These are phyloP conservation scores for Sisymbrium altissimum DNA, from an alignment of 345 rosid species.

Conservation along the genomic window DNA sequence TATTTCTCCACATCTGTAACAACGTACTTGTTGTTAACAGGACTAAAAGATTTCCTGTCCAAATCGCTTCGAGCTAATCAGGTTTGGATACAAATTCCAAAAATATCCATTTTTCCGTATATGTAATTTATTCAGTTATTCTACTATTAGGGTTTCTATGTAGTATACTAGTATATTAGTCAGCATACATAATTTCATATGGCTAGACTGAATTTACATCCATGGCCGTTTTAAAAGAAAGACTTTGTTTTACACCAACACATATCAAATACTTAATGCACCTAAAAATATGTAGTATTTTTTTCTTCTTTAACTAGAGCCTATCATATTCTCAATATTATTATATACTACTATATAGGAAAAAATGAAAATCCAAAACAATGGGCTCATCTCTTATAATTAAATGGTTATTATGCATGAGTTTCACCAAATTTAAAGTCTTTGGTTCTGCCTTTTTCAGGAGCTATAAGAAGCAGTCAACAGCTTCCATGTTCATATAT, in stretches of 20 bases:
- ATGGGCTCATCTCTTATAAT: background rate
- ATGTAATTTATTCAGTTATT: background rate
- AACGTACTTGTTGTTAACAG: background rate
- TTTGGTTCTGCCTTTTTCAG: slow-evolving; percentile 3
- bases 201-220: background rate
- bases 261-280: slow-evolving; percentile 1
- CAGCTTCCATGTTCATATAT: slow-evolving; percentile 8
- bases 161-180: background rate
- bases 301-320: background rate
- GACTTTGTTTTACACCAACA: background rate
- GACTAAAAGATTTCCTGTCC: background rate
- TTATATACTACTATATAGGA: background rate
- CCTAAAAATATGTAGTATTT: background rate
- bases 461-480: slow-evolving; percentile 20
- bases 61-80: background rate
- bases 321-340: background rate
- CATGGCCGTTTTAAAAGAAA: background rate
- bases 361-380: background rate
- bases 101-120: background rate
- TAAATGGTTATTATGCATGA: slow-evolving; percentile 21
- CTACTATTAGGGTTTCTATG: background rate
- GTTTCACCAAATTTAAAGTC: slow-evolving; percentile 21
- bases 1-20: background rate
- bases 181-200: background rate
- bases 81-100: background rate